phyloP scores from a whole-genome alignment of 805 yeast genomes.

The Yarrowia bubula region DNA sequence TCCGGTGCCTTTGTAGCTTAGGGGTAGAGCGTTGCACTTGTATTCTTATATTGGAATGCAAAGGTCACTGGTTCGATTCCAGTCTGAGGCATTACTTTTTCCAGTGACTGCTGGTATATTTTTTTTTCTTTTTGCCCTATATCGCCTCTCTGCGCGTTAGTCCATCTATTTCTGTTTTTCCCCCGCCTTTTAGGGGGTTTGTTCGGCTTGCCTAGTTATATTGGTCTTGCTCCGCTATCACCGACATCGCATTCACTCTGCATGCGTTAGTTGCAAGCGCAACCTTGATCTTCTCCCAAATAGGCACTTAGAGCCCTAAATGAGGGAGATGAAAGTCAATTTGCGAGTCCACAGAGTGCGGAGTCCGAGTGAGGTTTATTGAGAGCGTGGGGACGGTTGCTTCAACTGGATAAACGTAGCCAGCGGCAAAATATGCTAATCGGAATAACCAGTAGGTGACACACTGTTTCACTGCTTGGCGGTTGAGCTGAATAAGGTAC shows the following conservation, averaged over 20 bases:
- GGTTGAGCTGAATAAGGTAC: no score
- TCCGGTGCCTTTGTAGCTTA: constrained; percentile 19
- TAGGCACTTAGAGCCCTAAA: constrained; percentile 49
- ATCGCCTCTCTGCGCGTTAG: background rate
- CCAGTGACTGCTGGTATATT: background rate
- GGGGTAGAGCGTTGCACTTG: constrained; percentile 28
- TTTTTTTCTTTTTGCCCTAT: background rate
- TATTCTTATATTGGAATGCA: constrained; percentile 19
- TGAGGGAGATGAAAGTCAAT: constrained; percentile 38
- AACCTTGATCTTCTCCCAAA: constrained; percentile 45
- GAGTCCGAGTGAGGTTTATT: background rate
- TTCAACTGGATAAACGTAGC: background rate
- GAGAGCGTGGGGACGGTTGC: background rate
- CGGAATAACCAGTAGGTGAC: constrained; percentile 3
- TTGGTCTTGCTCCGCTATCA: background rate
- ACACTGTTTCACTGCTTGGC: background rate
- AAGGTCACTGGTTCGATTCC: constrained; percentile 28
- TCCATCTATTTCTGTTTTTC: background rate
- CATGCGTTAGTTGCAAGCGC: constrained; percentile 54
- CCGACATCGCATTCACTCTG: background rate
- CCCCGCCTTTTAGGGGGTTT: background rate
- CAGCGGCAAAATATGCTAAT: background rate
- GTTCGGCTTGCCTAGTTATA: background rate
- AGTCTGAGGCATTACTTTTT: constrained; percentile 19
- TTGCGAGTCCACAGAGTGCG: background rate